Evolutionary conservation across 2,329 filamentous ascomycete genomes (phyloP).

Genomic region (Ceratocystis albifundus): DNA sequence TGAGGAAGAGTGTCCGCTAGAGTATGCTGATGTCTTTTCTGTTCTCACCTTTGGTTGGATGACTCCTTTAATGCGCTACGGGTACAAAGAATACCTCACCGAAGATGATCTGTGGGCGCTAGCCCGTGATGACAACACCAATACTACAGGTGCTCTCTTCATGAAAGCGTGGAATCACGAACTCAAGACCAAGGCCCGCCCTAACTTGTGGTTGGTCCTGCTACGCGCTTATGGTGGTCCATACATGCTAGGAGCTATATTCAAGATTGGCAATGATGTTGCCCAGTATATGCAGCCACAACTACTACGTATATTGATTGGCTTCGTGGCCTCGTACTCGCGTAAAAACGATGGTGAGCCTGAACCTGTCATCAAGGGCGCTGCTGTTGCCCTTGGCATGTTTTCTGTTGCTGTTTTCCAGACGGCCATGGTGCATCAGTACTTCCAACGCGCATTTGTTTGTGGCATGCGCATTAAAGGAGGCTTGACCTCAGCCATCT

Average conservation of each 20-base stretch:
- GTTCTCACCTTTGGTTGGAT: constrained; percentile 94
- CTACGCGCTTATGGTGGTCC: constrained; percentile 76
- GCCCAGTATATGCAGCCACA: constrained; percentile 87
- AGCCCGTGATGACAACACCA: constrained; percentile 66
- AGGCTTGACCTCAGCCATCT: constrained; percentile 79
- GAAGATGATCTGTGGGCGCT: constrained; percentile 95
- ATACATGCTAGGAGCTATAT: constrained; percentile 67
- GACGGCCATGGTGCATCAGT: constrained; percentile 83
- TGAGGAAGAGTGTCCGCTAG: constrained; percentile 57
- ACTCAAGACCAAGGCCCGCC: constrained; percentile 53
- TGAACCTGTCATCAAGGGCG: constrained; percentile 71
- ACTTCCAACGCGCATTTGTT: constrained; percentile 90
- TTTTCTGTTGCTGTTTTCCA: constrained; percentile 77
- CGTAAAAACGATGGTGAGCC: constrained; percentile 44
- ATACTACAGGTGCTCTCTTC: constrained; percentile 57
- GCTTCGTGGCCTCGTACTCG: constrained; percentile 59
- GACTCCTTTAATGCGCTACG: constrained; percentile 93
- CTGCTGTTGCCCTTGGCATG: constrained; percentile 83
- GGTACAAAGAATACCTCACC: constrained; percentile 82
- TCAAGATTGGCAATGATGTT: constrained; percentile 80
- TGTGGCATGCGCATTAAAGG: constrained; percentile 95
- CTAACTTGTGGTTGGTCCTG: constrained; percentile 70
- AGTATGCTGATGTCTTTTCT: constrained; percentile 91
- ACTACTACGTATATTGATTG: constrained; percentile 70
- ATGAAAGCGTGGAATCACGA: constrained; percentile 66